Evolutionary conservation across 2,329 filamentous ascomycete genomes (phyloP).

Genomic region (Botryotinia narcissicola): DNA sequence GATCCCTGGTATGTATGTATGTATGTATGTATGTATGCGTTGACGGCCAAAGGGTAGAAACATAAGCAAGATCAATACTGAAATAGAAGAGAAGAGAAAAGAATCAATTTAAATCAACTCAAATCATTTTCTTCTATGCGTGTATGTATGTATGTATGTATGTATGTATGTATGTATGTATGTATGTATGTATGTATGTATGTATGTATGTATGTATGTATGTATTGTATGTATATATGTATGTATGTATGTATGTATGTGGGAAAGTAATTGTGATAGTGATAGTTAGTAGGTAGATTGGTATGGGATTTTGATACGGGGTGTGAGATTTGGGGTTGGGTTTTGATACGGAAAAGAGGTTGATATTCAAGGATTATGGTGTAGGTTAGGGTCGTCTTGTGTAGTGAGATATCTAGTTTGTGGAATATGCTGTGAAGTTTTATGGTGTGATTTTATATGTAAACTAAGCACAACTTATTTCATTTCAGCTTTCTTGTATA

Average conservation of each 20-base stretch:
- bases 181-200: no score
- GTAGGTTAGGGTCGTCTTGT: background rate
- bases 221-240: no score
- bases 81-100: background rate
- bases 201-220: background rate
- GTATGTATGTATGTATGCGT: background rate
- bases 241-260: no score
- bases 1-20: background rate
- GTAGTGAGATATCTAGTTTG: no score
- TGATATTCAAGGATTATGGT: background rate
- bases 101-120: background rate
- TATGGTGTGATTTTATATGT: background rate
- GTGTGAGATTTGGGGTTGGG: no score
- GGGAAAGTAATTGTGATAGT: no score
- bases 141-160: no score
- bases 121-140: background rate
- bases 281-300: no score
- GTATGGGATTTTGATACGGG: no score
- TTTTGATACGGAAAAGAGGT: no score
- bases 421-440: no score
- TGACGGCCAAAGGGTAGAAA: background rate
- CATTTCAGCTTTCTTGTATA: background rate
- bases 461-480: background rate
- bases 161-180: background rate
- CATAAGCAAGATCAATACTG: background rate